Conservation (phyloP, 139 green algal genomes). For the Bryopsis sp. region DNA sequence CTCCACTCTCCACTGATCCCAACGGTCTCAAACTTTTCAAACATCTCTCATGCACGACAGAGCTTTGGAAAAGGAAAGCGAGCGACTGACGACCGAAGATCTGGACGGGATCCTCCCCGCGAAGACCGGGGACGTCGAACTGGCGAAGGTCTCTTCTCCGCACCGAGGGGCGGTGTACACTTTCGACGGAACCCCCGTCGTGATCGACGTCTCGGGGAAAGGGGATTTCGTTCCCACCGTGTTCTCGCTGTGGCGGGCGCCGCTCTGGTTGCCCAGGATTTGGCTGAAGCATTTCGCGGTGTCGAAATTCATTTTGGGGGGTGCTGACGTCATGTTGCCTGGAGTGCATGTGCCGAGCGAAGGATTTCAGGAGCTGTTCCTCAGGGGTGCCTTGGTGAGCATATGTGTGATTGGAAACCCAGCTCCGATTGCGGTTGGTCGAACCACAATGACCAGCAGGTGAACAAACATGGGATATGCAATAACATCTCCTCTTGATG, state of each 20-base stretch:
- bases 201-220: constrained; percentile 41
- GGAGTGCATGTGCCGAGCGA: constrained; percentile 24
- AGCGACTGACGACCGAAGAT: not conserved
- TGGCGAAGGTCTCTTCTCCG: constrained; percentile 36
- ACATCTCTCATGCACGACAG: not conserved
- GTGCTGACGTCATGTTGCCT: constrained; percentile 62
- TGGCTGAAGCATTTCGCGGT: constrained; percentile 46
- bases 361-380: constrained; percentile 20
- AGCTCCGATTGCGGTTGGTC: constrained; percentile 38
- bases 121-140: constrained; percentile 46
- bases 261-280: constrained; percentile 38
- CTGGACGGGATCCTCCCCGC: constrained; percentile 38
- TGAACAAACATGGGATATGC: too few relatives aligned
- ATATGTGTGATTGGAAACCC: constrained; percentile 44
- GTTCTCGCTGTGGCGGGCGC: constrained; percentile 41
- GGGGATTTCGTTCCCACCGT: constrained; percentile 42
- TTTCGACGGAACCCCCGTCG: constrained; percentile 28
- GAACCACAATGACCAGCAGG: constrained; percentile 30
- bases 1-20: not conserved
- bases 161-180: constrained; percentile 34
- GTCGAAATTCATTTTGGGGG: constrained; percentile 39
- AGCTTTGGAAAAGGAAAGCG: constrained; percentile 8
- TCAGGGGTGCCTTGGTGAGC: constrained; percentile 29
- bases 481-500: too few relatives aligned
- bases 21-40: not conserved